Conservation (phyloP, 176 grass and related monocot genomes). For the Avena sativa region DNA sequence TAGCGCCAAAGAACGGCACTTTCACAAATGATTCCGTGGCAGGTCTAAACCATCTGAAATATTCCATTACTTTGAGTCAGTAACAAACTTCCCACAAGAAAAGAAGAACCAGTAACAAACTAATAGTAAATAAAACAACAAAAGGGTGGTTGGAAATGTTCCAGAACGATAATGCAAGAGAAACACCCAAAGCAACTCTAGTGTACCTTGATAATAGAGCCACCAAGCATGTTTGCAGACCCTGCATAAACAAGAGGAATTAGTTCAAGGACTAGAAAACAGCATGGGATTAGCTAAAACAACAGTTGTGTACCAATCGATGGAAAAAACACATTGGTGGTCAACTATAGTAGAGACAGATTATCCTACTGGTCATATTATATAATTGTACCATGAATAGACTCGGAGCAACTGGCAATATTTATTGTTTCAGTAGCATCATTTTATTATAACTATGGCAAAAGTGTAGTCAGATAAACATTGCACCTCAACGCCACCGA, state of each 20-base stretch:
- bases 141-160: slow-evolving; percentile 19
- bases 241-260: slow-evolving; percentile 59
- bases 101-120: not conserved
- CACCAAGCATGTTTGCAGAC: slow-evolving; percentile 96
- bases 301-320: not conserved
- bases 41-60: slow-evolving; percentile 88
- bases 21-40: slow-evolving; percentile 85
- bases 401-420: not conserved
- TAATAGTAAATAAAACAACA: not conserved
- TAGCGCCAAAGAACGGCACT: slow-evolving; percentile 85
- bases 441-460: not conserved
- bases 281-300: slow-evolving; percentile 29
- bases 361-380: not conserved
- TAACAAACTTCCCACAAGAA: not conserved
- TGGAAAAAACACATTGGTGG: not conserved
- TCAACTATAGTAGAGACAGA: not conserved
- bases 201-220: slow-evolving; percentile 87
- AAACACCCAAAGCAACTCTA: not conserved
- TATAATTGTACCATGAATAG: slow-evolving; percentile 13
- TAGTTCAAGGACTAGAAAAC: slow-evolving; percentile 11
- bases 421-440: not conserved
- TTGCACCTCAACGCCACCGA: slow-evolving; percentile 88
- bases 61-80: slow-evolving; percentile 35
- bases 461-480: slow-evolving; percentile 30
- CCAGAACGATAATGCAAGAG: slow-evolving; percentile 34